phyloP scores from a whole-genome alignment of 352 stramenopile genomes.

The Phytophthora multivora region DNA sequence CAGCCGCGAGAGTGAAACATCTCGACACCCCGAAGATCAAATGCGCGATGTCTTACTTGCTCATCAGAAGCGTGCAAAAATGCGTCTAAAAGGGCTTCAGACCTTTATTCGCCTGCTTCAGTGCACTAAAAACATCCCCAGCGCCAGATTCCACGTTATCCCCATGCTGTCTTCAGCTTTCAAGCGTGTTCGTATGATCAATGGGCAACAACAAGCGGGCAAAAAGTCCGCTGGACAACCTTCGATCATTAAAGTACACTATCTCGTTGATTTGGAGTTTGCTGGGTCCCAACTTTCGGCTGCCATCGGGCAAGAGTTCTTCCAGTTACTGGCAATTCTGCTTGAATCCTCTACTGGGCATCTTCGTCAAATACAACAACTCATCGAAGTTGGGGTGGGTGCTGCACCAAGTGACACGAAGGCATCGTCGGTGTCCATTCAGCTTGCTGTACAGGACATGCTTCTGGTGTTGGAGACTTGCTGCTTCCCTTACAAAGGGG shows the following conservation, averaged over 20 bases:
- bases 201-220: background rate
- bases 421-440: slow-evolving; percentile 30
- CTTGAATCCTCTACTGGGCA: slow-evolving; percentile 48
- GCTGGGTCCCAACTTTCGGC: slow-evolving; percentile 48
- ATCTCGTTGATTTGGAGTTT: slow-evolving; percentile 74
- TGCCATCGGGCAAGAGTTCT: slow-evolving; percentile 69
- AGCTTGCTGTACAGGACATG: slow-evolving; percentile 69
- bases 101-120: slow-evolving; percentile 68
- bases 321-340: slow-evolving; percentile 60
- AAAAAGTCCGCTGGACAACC: slow-evolving; percentile 11
- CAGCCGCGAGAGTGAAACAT: slow-evolving; percentile 1
- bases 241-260: slow-evolving; percentile 73
- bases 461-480: slow-evolving; percentile 78
- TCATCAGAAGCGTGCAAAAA: slow-evolving; percentile 53
- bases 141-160: slow-evolving; percentile 72
- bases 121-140: slow-evolving; percentile 59
- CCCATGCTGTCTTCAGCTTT: slow-evolving; percentile 77
- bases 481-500: slow-evolving; percentile 69
- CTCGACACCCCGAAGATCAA: slow-evolving; percentile 43
- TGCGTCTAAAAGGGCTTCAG: slow-evolving; percentile 65
- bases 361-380: slow-evolving; percentile 44
- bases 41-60: slow-evolving; percentile 53
- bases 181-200: slow-evolving; percentile 43
- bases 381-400: slow-evolving; percentile 27
- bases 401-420: slow-evolving; percentile 19